Conservation (phyloP, 805 yeast species). For the Pichia scutulata region DNA sequence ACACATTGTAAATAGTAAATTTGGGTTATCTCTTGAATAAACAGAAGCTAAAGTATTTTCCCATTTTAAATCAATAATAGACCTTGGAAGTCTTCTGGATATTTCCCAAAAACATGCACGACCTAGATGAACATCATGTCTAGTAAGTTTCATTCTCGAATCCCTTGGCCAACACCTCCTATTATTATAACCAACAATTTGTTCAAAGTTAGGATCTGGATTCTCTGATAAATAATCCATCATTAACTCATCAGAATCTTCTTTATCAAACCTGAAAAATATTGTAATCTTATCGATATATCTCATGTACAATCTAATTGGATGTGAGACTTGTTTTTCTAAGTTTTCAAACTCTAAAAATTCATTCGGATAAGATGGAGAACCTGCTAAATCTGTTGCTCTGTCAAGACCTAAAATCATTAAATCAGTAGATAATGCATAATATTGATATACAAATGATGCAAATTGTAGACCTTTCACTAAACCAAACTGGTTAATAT, state of each 20-base stretch:
- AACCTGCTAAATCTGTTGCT: constrained; percentile 83
- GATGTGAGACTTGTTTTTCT: constrained; percentile 57
- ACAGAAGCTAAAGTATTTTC: constrained; percentile 76
- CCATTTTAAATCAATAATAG: constrained; percentile 72
- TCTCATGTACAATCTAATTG: constrained; percentile 74
- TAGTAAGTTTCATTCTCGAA: constrained; percentile 79
- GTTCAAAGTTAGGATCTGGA: constrained; percentile 90
- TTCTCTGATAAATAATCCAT: constrained; percentile 73
- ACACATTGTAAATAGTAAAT: constrained; percentile 80
- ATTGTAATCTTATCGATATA: constrained; percentile 78
- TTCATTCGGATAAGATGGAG: constrained; percentile 61
- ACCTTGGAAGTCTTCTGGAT: constrained; percentile 66
- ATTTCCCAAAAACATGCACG: constrained; percentile 91
- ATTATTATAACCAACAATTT: constrained; percentile 77
- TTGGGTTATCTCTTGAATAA: constrained; percentile 85
- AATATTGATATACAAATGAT: constrained; percentile 82
- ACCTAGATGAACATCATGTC: constrained; percentile 88
- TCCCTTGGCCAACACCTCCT: constrained; percentile 95
- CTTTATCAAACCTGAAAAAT: constrained; percentile 64
- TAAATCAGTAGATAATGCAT: constrained; percentile 79
- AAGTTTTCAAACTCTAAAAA: constrained; percentile 61
- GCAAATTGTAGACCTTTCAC: constrained; percentile 86
- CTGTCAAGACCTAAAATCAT: constrained; percentile 78
- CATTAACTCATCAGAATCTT: constrained; percentile 67
- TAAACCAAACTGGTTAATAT: constrained; percentile 81